Base-by-base conservation (phyloP, 202 grass and related monocot genomes). In the Tripidium arundinaceum region DNA sequence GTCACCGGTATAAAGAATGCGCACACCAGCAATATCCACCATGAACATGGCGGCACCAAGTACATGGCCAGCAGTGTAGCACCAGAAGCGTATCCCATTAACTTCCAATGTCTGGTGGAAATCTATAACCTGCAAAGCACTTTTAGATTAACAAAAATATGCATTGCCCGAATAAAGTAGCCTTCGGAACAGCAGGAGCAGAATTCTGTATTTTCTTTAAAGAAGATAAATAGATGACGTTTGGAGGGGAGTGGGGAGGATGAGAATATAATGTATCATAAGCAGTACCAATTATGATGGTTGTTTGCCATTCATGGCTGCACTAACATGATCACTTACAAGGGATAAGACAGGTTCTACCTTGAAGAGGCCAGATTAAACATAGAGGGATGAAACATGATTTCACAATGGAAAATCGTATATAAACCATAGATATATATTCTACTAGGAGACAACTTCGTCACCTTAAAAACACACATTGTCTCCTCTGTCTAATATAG, bases 31-130 rank as follows among this genome's bases (percentile, higher is more conserved):
- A 87, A 98, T 98, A 69, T 98, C 92, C 29, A 98, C 95, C 95
- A 98, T 95, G 86, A 98, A 98, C 95, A 98, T 98, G 31, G 95
- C 95, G 24, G 95, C 92, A 49, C 92, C 90, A 52, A 98, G 96
- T 39, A 98, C 96, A 86, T 98, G 96, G 46, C 90, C 90, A 52
- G 96, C 92, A 26, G 90, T 98, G 45, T 98, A 98, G 80, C 96
- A 98, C 96, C 96, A 98, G 75, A 98, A 98, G 15, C 96, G 92
- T 75, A 98, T 95, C 37, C 92, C 96, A 71, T 98, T 95, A 73
- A 95, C 92, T 85, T 95, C 92, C 24, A 95, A 49, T 19, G 96
- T 98, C 74, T 98, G 96, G 80, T 98, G 96, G 74, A 98, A 98
- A 83, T 98, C 96, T 77, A 95, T 98, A 49, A 98, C 92, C 92